Percentiles rank a stretch among this genome's conserved stretches.
These are phyloP conservation scores for Suhomyces prunicola DNA, from an alignment of 805 yeast genomes.

Conservation along the genomic window DNA sequence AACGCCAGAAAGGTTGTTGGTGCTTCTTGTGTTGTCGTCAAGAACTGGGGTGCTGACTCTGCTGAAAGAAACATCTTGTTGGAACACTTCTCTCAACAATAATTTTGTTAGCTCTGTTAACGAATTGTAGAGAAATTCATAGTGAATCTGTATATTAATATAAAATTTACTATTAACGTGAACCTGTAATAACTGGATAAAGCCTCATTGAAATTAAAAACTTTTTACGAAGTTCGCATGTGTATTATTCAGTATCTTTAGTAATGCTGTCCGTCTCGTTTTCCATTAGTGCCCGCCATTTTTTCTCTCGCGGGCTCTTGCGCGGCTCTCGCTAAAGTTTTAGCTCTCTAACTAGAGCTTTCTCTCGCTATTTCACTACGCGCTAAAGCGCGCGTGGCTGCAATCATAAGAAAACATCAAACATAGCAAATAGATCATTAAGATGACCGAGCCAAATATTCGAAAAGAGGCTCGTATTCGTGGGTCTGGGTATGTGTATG, in stretches of 20 bases:
- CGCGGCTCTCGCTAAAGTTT: neutral
- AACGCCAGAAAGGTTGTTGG: constrained; percentile 99
- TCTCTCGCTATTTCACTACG: neutral
- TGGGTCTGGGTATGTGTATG: constrained; percentile 41
- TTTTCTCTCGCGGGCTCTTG: neutral
- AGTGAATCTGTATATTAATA: constrained; percentile 15
- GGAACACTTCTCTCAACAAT: constrained; percentile 88
- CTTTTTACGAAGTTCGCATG: neutral
- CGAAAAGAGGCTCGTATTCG: constrained; percentile 33
- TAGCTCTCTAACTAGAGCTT: neutral
- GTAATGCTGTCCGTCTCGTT: neutral
- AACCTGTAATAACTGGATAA: no score
- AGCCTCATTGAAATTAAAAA: no score
- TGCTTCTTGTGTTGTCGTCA: constrained; percentile 98
- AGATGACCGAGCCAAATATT: constrained; percentile 11
- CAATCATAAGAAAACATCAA: neutral
- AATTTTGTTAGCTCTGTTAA: constrained; percentile 3
- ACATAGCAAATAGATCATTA: neutral
- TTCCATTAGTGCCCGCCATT: neutral
- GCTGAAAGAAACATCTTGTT: constrained; percentile 94
- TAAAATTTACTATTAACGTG: neutral
- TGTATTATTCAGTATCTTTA: neutral
- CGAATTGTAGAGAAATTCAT: constrained; percentile 1
- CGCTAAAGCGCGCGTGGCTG: neutral
- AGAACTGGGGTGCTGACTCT: constrained; percentile 99